phyloP scores from a whole-genome alignment of 148 eudicot genomes.

The Rhododendron vialii region DNA sequence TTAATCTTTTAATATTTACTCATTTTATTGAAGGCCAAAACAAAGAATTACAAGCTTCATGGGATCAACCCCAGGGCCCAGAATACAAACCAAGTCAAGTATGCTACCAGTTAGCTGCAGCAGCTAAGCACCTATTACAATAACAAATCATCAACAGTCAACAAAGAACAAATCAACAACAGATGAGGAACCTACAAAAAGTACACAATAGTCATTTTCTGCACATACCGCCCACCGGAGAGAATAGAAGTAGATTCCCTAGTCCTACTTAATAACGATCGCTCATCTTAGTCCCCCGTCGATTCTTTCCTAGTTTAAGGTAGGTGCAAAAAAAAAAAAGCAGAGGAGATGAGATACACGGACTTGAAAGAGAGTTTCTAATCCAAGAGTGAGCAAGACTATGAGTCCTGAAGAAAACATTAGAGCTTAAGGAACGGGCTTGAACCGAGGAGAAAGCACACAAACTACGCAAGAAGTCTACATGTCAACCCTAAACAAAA shows the following conservation, averaged over 20 bases:
- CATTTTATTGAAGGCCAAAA: too few species aligned
- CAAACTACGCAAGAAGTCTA: neutral
- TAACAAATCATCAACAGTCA: too few species aligned
- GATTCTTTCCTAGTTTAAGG: neutral
- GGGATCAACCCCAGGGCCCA: too few species aligned
- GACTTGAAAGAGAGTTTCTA: neutral
- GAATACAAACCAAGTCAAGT: too few species aligned
- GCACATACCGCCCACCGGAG: too few species aligned
- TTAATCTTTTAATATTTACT: too few species aligned
- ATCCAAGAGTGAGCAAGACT: neutral
- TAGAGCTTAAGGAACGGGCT: neutral
- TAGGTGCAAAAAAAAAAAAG: neutral
- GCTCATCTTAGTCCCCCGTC: neutral
- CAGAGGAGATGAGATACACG: neutral
- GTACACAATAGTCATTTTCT: too few species aligned
- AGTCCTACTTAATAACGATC: neutral
- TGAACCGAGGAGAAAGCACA: neutral
- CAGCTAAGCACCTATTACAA: too few species aligned
- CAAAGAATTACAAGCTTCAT: too few species aligned
- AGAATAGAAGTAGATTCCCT: neutral
- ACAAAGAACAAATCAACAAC: too few species aligned
- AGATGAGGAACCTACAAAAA: too few species aligned
- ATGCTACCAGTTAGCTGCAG: too few species aligned
- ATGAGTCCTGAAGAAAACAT: neutral
- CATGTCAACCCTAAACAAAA: neutral